phyloP scores from a whole-genome alignment of 805 yeast genomes.

The Alloascoidea africana region DNA sequence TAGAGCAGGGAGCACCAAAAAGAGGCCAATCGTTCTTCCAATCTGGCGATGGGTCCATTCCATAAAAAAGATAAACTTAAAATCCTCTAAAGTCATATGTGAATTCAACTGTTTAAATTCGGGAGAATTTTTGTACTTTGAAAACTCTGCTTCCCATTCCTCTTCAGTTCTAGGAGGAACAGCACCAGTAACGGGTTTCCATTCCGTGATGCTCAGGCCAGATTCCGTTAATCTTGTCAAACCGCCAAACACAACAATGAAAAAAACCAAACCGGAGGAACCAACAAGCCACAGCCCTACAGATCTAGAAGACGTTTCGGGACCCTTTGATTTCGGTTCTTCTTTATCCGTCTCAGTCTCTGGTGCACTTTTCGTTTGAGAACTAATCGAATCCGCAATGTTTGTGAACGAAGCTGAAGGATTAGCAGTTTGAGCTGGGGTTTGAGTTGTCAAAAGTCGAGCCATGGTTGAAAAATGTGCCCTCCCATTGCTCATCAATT shows the following conservation, averaged over 20 bases:
- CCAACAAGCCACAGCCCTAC: constrained; percentile 87
- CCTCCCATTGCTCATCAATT: no score
- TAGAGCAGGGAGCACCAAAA: constrained; percentile 71
- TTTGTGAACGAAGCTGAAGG: no score
- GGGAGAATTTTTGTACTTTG: constrained; percentile 71
- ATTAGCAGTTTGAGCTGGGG: no score
- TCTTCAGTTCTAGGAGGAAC: constrained; percentile 71
- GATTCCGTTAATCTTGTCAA: constrained; percentile 90
- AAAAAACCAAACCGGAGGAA: constrained; percentile 80
- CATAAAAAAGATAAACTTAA: constrained; percentile 89
- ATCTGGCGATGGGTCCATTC: constrained; percentile 94
- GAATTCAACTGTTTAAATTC: constrained; percentile 85
- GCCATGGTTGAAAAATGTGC: no score
- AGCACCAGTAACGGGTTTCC: constrained; percentile 96
- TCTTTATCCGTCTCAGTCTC: constrained; percentile 8
- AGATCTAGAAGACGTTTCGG: constrained; percentile 31
- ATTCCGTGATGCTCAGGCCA: constrained; percentile 91
- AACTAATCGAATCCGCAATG: no score
- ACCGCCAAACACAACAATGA: constrained; percentile 94
- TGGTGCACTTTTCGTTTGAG: not conserved
- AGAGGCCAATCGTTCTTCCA: constrained; percentile 82
- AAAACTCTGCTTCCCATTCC: constrained; percentile 82
- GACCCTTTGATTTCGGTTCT: constrained; percentile 14
- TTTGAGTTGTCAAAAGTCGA: no score
- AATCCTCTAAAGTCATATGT: constrained; percentile 79